phyloP scores from a whole-genome alignment of 306 rosid species.

The Lathyrus oleraceus region DNA sequence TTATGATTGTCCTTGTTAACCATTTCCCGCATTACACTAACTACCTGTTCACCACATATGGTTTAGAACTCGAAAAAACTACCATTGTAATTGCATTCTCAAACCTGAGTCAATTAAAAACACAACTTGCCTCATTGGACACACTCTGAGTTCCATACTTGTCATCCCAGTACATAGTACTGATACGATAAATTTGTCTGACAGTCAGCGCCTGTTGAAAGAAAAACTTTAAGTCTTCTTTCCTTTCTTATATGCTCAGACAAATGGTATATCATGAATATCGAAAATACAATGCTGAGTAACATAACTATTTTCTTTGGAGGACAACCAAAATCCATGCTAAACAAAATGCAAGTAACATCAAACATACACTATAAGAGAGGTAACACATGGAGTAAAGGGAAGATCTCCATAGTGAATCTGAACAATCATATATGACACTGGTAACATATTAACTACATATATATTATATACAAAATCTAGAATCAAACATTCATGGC shows the following conservation, averaged over 20 bases:
- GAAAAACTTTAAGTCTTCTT: constrained; percentile 22
- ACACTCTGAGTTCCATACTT: constrained; percentile 98
- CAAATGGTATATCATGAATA: constrained; percentile 14
- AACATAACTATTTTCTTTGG: not conserved
- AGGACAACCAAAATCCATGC: not conserved
- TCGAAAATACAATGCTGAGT: constrained; percentile 10
- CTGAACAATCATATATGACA: not conserved
- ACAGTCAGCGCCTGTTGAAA: constrained; percentile 77
- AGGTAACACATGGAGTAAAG: not conserved
- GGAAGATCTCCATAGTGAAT: constrained; percentile 11
- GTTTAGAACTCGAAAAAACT: constrained; percentile 27
- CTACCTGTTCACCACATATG: constrained; percentile 65
- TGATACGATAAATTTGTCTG: constrained; percentile 95
- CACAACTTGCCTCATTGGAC: constrained; percentile 88
- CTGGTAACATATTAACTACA: not conserved
- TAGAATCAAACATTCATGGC: not conserved
- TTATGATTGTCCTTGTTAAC: constrained; percentile 87
- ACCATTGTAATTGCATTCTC: constrained; percentile 10
- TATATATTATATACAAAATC: not conserved
- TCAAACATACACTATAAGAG: not conserved
- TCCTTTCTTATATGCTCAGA: constrained; percentile 17
- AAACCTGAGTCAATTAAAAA: constrained; percentile 29
- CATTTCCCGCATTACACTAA: constrained; percentile 92
- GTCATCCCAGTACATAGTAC: constrained; percentile 99
- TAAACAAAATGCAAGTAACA: not conserved